Evolutionary conservation across 2,329 filamentous ascomycete species (phyloP).

Genomic region (Stachybotrys echinatus): DNA sequence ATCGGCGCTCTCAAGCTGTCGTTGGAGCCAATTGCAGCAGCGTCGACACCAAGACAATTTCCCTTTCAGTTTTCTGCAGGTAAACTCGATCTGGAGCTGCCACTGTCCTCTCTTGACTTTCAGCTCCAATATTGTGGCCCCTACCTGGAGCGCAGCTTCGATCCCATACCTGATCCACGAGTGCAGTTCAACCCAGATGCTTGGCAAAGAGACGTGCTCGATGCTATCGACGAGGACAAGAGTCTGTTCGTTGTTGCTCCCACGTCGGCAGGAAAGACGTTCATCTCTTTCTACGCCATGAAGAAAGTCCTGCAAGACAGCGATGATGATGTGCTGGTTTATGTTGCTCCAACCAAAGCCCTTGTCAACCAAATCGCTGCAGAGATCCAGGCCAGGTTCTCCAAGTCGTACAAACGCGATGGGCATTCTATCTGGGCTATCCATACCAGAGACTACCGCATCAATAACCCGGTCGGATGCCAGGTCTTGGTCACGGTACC

Average conservation of each 20-base stretch:
- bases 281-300: constrained; percentile 83
- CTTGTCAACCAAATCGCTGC: constrained; percentile 80
- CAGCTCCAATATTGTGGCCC: constrained; percentile 66
- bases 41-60: too few species aligned
- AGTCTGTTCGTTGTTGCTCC: constrained; percentile 73
- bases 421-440: constrained; percentile 71
- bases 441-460: constrained; percentile 67
- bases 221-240: constrained; percentile 64
- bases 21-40: not conserved
- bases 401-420: constrained; percentile 56
- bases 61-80: too few species aligned
- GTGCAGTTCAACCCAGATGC: constrained; percentile 68
- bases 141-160: constrained; percentile 70
- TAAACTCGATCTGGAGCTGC: not conserved
- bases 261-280: constrained; percentile 76
- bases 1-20: not conserved
- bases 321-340: constrained; percentile 68
- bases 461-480: constrained; percentile 68
- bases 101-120: constrained; percentile 31
- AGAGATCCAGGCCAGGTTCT: constrained; percentile 70
- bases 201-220: constrained; percentile 71
- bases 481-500: constrained; percentile 75
- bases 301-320: constrained; percentile 64
- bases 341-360: constrained; percentile 77
- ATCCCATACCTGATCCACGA: constrained; percentile 60